phyloP scores from a whole-genome alignment of 352 stramenopile species.

The Plasmopara halstedii region DNA sequence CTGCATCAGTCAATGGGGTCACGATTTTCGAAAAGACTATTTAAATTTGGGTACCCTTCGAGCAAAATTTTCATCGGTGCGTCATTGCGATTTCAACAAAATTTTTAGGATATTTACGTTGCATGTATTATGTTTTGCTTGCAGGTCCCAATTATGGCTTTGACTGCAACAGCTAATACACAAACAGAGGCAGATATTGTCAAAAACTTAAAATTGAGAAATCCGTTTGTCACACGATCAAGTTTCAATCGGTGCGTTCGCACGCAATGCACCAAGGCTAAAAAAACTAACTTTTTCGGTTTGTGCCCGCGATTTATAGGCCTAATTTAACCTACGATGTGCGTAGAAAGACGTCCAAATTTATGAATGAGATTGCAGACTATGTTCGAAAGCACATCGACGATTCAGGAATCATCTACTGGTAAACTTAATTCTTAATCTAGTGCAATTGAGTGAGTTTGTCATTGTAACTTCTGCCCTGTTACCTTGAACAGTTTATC shows the following conservation, averaged over 20 bases:
- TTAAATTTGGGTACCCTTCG: constrained; percentile 89
- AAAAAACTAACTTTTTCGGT: too few species aligned
- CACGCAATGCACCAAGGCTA: too few species aligned
- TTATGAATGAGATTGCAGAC: constrained; percentile 71
- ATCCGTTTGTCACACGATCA: constrained; percentile 73
- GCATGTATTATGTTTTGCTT: not conserved
- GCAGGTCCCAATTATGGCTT: constrained; percentile 81
- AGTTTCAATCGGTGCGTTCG: constrained; percentile 75
- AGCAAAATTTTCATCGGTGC: constrained; percentile 88
- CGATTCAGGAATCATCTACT: constrained; percentile 87
- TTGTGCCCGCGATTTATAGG: constrained; percentile 29
- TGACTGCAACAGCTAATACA: constrained; percentile 82
- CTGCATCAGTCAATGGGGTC: constrained; percentile 97
- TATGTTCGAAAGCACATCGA: constrained; percentile 78
- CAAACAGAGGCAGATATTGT: constrained; percentile 82
- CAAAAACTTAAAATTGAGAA: constrained; percentile 59
- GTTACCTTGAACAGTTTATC: constrained; percentile 45
- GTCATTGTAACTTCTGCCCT: too few species aligned
- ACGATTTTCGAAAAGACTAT: constrained; percentile 99
- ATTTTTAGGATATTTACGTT: constrained; percentile 1
- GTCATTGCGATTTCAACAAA: not conserved
- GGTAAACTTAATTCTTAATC: constrained; percentile 37
- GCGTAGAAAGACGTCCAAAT: constrained; percentile 70
- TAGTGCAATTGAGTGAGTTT: too few species aligned
- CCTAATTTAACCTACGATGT: constrained; percentile 82